Percentiles rank a stretch among this genome's conserved stretches.
These are phyloP conservation scores for Bremia lactucae DNA, from an alignment of 352 stramenopile genomes.

Conservation along the genomic window DNA sequence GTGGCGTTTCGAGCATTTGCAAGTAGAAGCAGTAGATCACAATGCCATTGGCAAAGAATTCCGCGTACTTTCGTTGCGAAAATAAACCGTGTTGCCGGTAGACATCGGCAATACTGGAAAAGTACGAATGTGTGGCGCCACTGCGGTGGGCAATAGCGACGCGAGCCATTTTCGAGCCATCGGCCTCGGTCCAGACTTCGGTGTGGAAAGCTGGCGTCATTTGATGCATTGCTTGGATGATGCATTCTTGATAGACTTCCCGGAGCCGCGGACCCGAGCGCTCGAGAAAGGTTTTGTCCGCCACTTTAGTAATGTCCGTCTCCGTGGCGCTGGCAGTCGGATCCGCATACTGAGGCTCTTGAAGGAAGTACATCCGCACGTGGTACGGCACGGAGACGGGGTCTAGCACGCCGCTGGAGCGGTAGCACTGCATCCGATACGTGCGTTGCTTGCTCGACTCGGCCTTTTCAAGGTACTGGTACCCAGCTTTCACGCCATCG, in stretches of 20 bases:
- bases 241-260: constrained; percentile 71
- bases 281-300: constrained; percentile 65
- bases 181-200: constrained; percentile 59
- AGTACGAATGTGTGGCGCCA: constrained; percentile 76
- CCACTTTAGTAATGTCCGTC: constrained; percentile 69
- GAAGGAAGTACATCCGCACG: constrained; percentile 80
- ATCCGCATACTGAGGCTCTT: constrained; percentile 57
- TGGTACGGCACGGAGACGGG: constrained; percentile 58
- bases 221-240: constrained; percentile 54
- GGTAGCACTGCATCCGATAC: constrained; percentile 82
- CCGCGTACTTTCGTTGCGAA: constrained; percentile 73
- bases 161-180: constrained; percentile 69
- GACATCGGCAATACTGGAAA: constrained; percentile 77
- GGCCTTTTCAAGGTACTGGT: constrained; percentile 56
- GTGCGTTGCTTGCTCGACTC: constrained; percentile 47
- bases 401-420: constrained; percentile 69
- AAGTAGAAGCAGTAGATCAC: constrained; percentile 82
- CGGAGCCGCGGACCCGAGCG: constrained; percentile 56
- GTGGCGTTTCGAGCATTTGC: constrained; percentile 51
- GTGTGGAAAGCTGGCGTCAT: constrained; percentile 78
- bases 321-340: constrained; percentile 42
- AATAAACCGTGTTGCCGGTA: constrained; percentile 80
- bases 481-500: constrained; percentile 68
- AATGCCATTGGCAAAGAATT: constrained; percentile 80
- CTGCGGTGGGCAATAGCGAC: constrained; percentile 69